Base-by-base conservation (phyloP, 225 moss, liverwort and hornwort genomes). In the Climacium dendroides region DNA sequence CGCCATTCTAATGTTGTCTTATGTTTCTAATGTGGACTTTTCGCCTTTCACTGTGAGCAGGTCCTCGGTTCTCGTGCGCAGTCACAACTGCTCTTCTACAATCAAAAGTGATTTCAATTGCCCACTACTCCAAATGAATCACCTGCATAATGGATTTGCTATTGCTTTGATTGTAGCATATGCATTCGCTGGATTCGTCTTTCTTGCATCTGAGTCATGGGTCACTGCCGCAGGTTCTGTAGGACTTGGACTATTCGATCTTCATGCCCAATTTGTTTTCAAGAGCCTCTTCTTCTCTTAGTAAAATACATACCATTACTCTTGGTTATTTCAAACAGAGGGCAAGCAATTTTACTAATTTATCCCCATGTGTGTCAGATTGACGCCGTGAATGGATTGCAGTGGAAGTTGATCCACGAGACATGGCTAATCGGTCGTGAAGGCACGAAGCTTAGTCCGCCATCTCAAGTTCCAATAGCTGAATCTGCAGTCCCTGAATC, bases 381-480 rank as follows among this genome's bases (percentile, higher is more conserved):
- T 81, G 94, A 94, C 20, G 93, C 94, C 19, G 94, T 96, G 55
- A 94, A 98, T 39, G 96, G 96, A 16, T 91, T 98, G 87, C 94
- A 94, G 87, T 98, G 98, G 98, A 87, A 92, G 76, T 91, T 94
- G 50, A 92, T 96, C 45, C 98, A 98, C 69, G 93, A 96, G 80
- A 96, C 98, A 64, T 98, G 96, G 96, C 89, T 93, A 15, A 39
- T 73, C 7, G 89, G 90, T 62, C 90, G 88, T 80, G 92, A 87
- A 75, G 94, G 92, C 63, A 85, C 45, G 23, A 86, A 86, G 28
- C 79, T 81, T 32, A 53, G 24, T 79, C 72, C 71, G 35, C 60
- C 59, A 59, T 73, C 73, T 25, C 87, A 58, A 39, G 41, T 82
- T 73, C 53, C 78, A 65, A 53, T 58, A 39, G 52, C 55, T 61